phyloP scores from a whole-genome alignment of 495 filamentous ascomycete genomes.

The Neurospora sp. region DNA sequence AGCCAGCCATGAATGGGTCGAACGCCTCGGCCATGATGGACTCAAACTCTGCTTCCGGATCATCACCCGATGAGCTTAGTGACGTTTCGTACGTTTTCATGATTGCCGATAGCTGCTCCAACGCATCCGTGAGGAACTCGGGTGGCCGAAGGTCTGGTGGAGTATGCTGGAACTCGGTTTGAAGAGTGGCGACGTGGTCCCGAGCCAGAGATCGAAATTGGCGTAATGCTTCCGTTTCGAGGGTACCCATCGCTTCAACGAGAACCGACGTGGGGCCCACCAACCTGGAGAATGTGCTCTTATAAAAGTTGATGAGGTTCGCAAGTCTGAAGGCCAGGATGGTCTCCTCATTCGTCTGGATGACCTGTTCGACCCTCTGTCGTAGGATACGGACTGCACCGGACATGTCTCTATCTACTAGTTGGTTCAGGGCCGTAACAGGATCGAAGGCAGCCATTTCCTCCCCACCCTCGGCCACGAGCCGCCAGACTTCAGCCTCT shows the following conservation, averaged over 20 bases:
- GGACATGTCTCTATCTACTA: slow-evolving; percentile 77
- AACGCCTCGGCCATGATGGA: slow-evolving; percentile 73
- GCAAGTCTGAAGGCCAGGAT: slow-evolving; percentile 82
- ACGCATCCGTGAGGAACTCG: slow-evolving; percentile 70
- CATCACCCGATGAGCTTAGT: slow-evolving; percentile 43
- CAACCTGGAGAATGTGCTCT: slow-evolving; percentile 68
- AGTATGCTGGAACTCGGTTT: slow-evolving; percentile 55
- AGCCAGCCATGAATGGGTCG: slow-evolving; percentile 72
- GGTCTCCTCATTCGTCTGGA: slow-evolving; percentile 84
- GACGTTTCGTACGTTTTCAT: slow-evolving; percentile 83
- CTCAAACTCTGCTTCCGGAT: slow-evolving; percentile 54
- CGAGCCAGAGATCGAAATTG: slow-evolving; percentile 75
- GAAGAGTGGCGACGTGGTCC: slow-evolving; percentile 64
- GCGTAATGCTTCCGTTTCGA: slow-evolving; percentile 68
- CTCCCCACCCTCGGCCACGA: slow-evolving; percentile 48
- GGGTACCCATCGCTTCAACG: slow-evolving; percentile 50
- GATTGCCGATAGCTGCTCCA: slow-evolving; percentile 59
- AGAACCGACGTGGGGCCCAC: slow-evolving; percentile 60
- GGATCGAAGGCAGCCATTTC: slow-evolving; percentile 59
- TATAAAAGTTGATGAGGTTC: slow-evolving; percentile 84
- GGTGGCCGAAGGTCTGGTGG: slow-evolving; percentile 67
- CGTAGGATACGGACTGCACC: slow-evolving; percentile 68
- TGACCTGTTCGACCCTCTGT: slow-evolving; percentile 80
- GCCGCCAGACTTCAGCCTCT: slow-evolving; percentile 79
- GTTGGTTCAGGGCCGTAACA: slow-evolving; percentile 69